Percentiles rank a stretch among this genome's conserved stretches.
Evolutionary conservation across 2,329 filamentous ascomycete genomes (phyloP).

Genomic region (Colletotrichum truncatum): DNA sequence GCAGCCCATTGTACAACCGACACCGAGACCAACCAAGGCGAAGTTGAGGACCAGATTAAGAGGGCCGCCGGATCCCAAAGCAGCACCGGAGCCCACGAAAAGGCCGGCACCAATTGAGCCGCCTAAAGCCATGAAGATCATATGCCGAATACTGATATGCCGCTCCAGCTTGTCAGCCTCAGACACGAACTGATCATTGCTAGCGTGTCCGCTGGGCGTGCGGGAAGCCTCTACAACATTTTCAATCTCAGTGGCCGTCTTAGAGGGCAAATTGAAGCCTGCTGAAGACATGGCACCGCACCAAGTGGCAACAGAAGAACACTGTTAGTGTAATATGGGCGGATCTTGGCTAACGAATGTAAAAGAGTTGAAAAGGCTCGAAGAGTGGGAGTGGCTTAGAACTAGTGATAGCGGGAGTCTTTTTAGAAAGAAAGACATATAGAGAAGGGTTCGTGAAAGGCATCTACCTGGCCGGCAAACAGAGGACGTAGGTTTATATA

Average conservation of each 20-base stretch:
- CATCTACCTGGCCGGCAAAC: too few species aligned
- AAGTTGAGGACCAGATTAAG: constrained; percentile 43
- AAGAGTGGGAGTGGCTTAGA: too few species aligned
- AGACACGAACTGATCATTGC: not conserved
- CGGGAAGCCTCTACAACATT: not conserved
- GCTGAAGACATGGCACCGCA: not conserved
- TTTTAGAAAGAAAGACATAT: too few species aligned
- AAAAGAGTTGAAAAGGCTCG: too few species aligned
- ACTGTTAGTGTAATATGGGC: too few species aligned
- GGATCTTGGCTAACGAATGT: too few species aligned
- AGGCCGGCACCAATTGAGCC: constrained; percentile 48
- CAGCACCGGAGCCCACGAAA: constrained; percentile 42
- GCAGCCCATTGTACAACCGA: constrained; percentile 41
- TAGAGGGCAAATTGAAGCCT: not conserved
- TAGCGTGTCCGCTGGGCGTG: not conserved
- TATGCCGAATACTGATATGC: constrained; percentile 44
- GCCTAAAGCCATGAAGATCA: constrained; percentile 45
- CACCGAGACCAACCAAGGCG: constrained; percentile 41
- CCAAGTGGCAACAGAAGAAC: not conserved
- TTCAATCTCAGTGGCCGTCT: not conserved
- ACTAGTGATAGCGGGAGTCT: too few species aligned
- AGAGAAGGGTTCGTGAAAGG: too few species aligned
- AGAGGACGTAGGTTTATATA: not conserved
- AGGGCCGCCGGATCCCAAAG: constrained; percentile 42
- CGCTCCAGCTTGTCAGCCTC: constrained; percentile 33